Base-by-base conservation (phyloP, 1,139 yeast species). In the Neolecta irregularis region DNA sequence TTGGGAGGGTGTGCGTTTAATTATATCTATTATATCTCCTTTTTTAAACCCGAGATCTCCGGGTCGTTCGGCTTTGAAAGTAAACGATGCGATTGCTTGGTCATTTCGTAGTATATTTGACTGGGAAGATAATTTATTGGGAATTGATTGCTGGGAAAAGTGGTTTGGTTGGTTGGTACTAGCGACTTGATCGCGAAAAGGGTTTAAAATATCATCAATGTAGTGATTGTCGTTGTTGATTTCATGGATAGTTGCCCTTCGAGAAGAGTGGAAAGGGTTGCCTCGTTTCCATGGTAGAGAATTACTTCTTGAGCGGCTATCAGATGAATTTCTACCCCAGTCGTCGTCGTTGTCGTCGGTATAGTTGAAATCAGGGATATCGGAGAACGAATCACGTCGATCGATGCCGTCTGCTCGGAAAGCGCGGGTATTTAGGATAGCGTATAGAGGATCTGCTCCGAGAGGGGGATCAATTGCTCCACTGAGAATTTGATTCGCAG, bases 391-490 rank as follows among this genome's bases (percentile, higher is more conserved):
- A 44, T 67, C 66, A 46, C 71, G 71, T 44, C 67, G 72, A 36
- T 65, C 72, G 45, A 66, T 70, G 32, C 43, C 46, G 35, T 65
- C 69, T 36, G 61, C 61, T 13, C 63, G 56, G 64, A 88, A 88
- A 1, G 80, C 93, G 47, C 91, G 68, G 29, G 91, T 72, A 46
- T 81, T 88, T 45, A 88, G 65, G 6, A 88, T 76, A 50, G 93
- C 68, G 72, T 81, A 75, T 43, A 88, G 65, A 7, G 92, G 68
- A 45, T 83, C 96, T 48, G 83, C 77, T n/a, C 79, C 88, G 23
- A 94, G 88, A 1, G 98, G 96, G 3, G 93, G 69, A 34, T 83
- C 92, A 13, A 85, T 81, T 46, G 77, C 68, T 26, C 98, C 98
- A 6, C 76, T 61, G 41, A 88, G 64, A 51, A 88, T 79, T 50